A percentile compares a stretch with the other conserved stretches of the same genome.
Conservation (phyloP, 352 stramenopile genomes). For the Discostella stelligera region DNA sequence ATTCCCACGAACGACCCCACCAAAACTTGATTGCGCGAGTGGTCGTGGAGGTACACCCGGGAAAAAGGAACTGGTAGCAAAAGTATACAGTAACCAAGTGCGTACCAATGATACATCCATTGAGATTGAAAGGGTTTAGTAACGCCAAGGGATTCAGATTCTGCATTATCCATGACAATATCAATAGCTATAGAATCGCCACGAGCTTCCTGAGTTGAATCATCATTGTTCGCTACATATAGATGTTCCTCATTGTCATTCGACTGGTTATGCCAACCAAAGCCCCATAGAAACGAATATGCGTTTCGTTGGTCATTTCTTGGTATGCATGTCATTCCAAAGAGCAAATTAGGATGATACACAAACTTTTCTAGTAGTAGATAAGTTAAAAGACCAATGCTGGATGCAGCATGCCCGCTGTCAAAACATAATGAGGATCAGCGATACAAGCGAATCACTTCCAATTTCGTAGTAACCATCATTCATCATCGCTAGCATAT, state of each 20-base stretch:
- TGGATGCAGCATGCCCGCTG: slow-evolving; percentile 43
- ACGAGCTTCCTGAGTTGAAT: background rate
- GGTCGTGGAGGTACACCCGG: slow-evolving; percentile 48
- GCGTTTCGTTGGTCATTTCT: slow-evolving; percentile 4
- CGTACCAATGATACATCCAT: slow-evolving; percentile 35
- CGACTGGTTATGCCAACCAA: slow-evolving; percentile 15
- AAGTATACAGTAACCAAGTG: slow-evolving; percentile 28
- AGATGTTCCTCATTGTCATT: background rate
- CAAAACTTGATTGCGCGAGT: slow-evolving; percentile 43
- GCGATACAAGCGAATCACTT: background rate
- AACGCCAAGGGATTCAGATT: background rate
- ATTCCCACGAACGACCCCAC: slow-evolving; percentile 30
- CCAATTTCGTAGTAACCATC: background rate
- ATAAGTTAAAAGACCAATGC: slow-evolving; percentile 46
- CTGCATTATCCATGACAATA: background rate
- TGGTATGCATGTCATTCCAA: slow-evolving; percentile 39
- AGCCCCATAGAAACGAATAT: slow-evolving; percentile 36
- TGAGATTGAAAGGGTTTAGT: background rate
- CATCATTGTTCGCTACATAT: background rate
- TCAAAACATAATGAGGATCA: background rate
- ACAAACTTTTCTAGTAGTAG: slow-evolving; percentile 48
- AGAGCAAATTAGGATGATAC: slow-evolving; percentile 49
- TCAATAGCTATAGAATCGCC: slow-evolving; percentile 16
- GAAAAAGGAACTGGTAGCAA: slow-evolving; percentile 48
- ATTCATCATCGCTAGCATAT: background rate